Evolutionary conservation across 345 rosid species (phyloP), one percentile per base, ranked within the genome.

Genomic region (Euphorbia peplus): DNA sequence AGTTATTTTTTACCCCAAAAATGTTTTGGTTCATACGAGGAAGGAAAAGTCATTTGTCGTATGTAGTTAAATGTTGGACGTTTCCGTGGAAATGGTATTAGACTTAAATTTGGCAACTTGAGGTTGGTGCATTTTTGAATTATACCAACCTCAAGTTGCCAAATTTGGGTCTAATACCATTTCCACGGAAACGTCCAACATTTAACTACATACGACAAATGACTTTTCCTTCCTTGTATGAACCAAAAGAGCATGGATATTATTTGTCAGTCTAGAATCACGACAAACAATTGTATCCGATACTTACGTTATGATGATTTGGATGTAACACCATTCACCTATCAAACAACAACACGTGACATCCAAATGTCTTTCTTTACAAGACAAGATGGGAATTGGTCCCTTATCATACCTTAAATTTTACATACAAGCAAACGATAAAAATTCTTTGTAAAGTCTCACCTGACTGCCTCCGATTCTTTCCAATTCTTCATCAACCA

Each of bases 401-500:
- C 42, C 5, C 52, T 42, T 6, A 61, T 37, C 8, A 46, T 3
- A 25, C 66, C 39, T 13, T 46, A 65, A n/a, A 68, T 62, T 59
- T 29, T 24, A 44, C 16, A 53, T 3, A 6, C 52, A 32, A n/a
- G 32, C 44, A 41, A 25, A 16, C 18, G 66, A 65, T 24, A 10
- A 73, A 8, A 19, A 69, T 39, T 21, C 42, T 19, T 42, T 39
- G 42, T 44, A 63, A 24, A 30, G 69, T 42, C 73, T 64, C 54
- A 85, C 96, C 91, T 85, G 83, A 53, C 59, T 57, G 42, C 60
- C 57, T 63, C 84, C 83, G n/a, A 74, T 66, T 46, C 35, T 81
- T 37, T 85, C 85, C 30, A 72, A 72, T 68, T 87, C 96, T 37
- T 81, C 78, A 19, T 83, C 85, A 71, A 75, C 79, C 48, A 92